Conservation (phyloP, 257 asterid genomes). For the Solanum lycopersicoides region DNA sequence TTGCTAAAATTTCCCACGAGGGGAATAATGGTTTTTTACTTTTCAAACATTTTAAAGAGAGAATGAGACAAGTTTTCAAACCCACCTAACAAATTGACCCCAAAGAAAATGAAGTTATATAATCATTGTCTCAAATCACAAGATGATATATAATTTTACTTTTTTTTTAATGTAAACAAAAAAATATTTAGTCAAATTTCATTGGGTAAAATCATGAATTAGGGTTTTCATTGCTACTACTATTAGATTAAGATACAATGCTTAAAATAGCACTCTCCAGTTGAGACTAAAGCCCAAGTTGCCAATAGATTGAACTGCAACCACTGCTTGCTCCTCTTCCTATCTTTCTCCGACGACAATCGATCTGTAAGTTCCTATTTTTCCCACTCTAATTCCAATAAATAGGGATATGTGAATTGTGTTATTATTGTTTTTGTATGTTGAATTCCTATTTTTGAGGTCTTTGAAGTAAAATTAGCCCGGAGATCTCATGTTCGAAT, state of each 20-base stretch:
- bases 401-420: neutral
- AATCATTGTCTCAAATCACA: neutral
- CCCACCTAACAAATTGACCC: neutral
- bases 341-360: neutral
- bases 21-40: neutral
- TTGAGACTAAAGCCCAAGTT: neutral
- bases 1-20: neutral
- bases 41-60: neutral
- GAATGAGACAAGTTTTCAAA: neutral
- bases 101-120: neutral
- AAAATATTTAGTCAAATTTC: neutral
- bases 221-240: neutral
- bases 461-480: neutral
- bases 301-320: neutral
- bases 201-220: neutral
- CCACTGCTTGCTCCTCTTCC: neutral
- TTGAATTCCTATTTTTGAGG: neutral
- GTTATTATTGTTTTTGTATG: neutral
- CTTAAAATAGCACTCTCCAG: neutral
- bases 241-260: neutral
- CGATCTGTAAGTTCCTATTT: neutral
- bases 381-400: neutral
- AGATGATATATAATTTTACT: neutral
- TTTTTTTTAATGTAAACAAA: neutral
- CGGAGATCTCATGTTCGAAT: neutral